phyloP scores from a whole-genome alignment of 2,329 filamentous ascomycete genomes.

The Ceratocystis cubensis region DNA sequence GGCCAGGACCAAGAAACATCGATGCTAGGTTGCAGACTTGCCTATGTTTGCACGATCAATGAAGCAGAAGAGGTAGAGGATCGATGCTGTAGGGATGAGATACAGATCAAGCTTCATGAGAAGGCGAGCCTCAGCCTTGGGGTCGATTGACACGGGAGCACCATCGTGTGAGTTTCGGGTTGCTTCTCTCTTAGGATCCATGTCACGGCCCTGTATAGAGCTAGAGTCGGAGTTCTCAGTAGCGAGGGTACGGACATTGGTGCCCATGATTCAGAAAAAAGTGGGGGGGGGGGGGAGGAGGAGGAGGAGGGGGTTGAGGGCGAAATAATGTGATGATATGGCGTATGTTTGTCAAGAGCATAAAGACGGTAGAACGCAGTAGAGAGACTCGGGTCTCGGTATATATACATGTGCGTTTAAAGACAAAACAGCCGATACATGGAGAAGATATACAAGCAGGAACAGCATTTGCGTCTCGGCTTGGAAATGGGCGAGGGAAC shows the following conservation, averaged over 20 bases:
- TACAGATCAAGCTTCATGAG: slow-evolving; percentile 52
- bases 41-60: slow-evolving; percentile 65
- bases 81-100: slow-evolving; percentile 51
- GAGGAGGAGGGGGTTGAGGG: too few species aligned
- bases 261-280: too few species aligned
- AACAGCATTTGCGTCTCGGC: not conserved
- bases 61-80: slow-evolving; percentile 61
- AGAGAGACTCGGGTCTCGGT: too few species aligned
- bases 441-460: not conserved
- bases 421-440: not conserved
- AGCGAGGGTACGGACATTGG: too few species aligned
- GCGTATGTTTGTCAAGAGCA: too few species aligned
- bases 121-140: slow-evolving; percentile 43
- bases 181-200: not conserved
- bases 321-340: too few species aligned
- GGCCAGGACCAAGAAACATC: not conserved
- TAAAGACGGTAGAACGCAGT: too few species aligned
- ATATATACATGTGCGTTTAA: not conserved
- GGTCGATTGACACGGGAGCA: slow-evolving; percentile 40
- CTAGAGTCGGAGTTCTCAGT: not conserved
- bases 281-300: too few species aligned
- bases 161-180: not conserved
- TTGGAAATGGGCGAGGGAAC: not conserved
- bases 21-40: slow-evolving; percentile 26
- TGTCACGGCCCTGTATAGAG: not conserved